Evolutionary conservation across 768 basidiomycete species (phyloP), one percentile per base, ranked within the genome.

Genomic region (Tephrocybe sp.): DNA sequence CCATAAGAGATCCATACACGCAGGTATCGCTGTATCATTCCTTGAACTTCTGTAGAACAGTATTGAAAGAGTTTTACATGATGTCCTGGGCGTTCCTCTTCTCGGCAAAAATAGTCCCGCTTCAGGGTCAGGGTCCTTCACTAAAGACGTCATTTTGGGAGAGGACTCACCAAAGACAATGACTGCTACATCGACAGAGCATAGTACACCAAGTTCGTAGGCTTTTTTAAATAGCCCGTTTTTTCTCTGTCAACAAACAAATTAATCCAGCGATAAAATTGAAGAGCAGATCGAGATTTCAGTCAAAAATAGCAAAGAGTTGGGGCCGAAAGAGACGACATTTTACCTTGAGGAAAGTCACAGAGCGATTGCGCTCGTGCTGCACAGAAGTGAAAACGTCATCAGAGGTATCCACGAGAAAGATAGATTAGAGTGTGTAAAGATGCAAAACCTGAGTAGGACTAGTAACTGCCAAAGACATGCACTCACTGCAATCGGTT

Each of bases 161-260:
- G 34, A 43, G 7, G 49, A 53, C 61, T 20, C 45, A 71, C 69
- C 90, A 55, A 92, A 92, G 65, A 92, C 89, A 63, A 92, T 87
- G 64, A 92, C 89, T 4, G 88, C 88, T 39, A 92, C 89, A 59
- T 92, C 90, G 59, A 92, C 90, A 5, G 87, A 89, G 67, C 90
- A 92, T 36, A 92, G 79, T 2, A 92, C 90, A 12, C 89, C 90
- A 54, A 92, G 86, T 68, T 92, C 90, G 63, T 91, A 91, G 0
- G 90, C 90, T 63, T 92, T 92, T 69, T 92, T 92, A 84, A 92
- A 92, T 53, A 92, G 82, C 5, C 90, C 90, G 55, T 89, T 89
- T 75, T 92, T 92, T 62, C 90, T 82, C 90, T 92, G 70, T 41
- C 56, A 54, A 60, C 41, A n/a, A 22, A 8, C 12, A 20, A 17